Percentiles rank a stretch among this genome's conserved stretches.
Evolutionary conservation across 2,329 filamentous ascomycete genomes (phyloP).

Genomic region (Coniochaeta hoffmannii): DNA sequence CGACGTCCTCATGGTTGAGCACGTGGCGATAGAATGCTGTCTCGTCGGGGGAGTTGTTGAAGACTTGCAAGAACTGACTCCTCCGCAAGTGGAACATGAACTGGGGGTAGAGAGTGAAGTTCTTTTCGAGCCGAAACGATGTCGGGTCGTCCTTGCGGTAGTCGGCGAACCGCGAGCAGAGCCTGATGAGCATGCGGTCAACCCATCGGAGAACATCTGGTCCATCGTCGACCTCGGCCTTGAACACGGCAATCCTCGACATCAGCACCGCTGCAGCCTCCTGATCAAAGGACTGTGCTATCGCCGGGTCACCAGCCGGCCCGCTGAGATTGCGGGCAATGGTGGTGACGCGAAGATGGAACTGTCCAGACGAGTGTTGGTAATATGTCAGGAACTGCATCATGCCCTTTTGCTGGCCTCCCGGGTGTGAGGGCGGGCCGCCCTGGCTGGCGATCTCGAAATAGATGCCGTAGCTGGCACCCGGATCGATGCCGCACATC

Average conservation of each 20-base stretch:
- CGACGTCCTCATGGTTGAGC: conserved; percentile 92
- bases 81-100: conserved; percentile 99
- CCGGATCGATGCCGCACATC: conserved; percentile 97
- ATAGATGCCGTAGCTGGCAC: conserved; percentile 89
- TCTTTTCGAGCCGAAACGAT: conserved; percentile 95
- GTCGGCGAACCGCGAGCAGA: conserved; percentile 95
- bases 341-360: conserved; percentile 91
- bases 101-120: conserved; percentile 96
- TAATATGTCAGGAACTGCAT: conserved; percentile 99
- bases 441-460: conserved; percentile 96
- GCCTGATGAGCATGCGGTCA: conserved; percentile 92
- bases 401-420: conserved; percentile 84
- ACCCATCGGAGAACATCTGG: conserved; percentile 99
- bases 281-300: conserved; percentile 96
- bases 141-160: conserved; percentile 97
- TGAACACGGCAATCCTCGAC: conserved; percentile 99
- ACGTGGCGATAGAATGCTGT: conserved; percentile 99
- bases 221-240: conserved; percentile 95
- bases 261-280: conserved; percentile 96
- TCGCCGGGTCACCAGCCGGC: conserved; percentile 86
- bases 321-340: conserved; percentile 87
- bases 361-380: conserved; percentile 93
- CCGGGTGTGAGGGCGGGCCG: conserved; percentile 69
- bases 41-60: conserved; percentile 98
- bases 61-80: conserved; percentile 96